A percentile compares a stretch with the other conserved stretches of the same genome.
Evolutionary conservation across 441 rosid genomes (phyloP).

Genomic region (Lagerstroemia fauriei): DNA sequence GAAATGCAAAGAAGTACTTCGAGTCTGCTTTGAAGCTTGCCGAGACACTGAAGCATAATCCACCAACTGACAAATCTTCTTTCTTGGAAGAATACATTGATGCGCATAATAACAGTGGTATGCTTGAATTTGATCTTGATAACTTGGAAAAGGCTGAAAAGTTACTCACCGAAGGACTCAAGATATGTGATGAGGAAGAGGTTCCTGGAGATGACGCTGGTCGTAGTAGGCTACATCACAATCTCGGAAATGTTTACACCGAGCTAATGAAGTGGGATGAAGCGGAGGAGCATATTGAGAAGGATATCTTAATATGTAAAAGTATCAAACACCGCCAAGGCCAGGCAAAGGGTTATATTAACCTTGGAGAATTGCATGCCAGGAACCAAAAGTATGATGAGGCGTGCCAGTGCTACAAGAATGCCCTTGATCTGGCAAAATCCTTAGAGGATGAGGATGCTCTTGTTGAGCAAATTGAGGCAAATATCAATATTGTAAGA

Average conservation of each 20-base stretch:
- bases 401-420: slow-evolving; percentile 73
- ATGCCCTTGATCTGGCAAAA: slow-evolving; percentile 71
- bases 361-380: slow-evolving; percentile 85
- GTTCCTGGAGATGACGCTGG: slow-evolving; percentile 65
- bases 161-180: slow-evolving; percentile 62
- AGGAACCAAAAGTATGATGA: slow-evolving; percentile 74
- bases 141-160: slow-evolving; percentile 64
- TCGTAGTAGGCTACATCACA: slow-evolving; percentile 89
- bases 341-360: slow-evolving; percentile 92
- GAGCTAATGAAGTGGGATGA: slow-evolving; percentile 75
- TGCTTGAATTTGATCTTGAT: slow-evolving; percentile 89
- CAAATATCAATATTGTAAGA: slow-evolving; percentile 66
- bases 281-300: slow-evolving; percentile 72
- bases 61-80: slow-evolving; percentile 53
- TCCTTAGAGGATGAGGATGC: slow-evolving; percentile 93
- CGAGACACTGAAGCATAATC: slow-evolving; percentile 60
- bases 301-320: slow-evolving; percentile 79
- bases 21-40: slow-evolving; percentile 80
- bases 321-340: slow-evolving; percentile 73
- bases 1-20: slow-evolving; percentile 87
- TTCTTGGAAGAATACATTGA: slow-evolving; percentile 84
- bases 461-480: slow-evolving; percentile 58
- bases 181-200: slow-evolving; percentile 94
- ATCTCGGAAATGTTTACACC: slow-evolving; percentile 75
- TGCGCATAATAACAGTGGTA: slow-evolving; percentile 86